Conservation (phyloP, 345 rosid species). For the Lenwebbia sp. region DNA sequence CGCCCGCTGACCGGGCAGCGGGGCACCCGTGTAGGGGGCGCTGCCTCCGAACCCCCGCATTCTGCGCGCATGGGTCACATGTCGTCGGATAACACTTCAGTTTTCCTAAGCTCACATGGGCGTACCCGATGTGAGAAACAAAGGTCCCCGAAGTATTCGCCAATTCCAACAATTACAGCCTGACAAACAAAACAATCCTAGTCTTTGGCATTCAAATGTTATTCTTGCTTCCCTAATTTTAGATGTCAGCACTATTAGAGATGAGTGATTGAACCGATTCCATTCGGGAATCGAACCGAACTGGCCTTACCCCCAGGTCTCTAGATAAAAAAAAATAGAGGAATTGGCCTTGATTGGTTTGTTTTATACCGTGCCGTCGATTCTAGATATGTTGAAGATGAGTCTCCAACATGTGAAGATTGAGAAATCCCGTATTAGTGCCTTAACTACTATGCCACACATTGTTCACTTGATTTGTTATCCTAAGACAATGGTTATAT, state of each 20-base stretch:
- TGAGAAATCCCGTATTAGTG: background rate
- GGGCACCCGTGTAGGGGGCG: no score
- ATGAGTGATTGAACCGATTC: background rate
- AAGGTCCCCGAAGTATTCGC: no score
- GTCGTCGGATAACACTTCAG: no score
- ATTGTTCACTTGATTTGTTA: background rate
- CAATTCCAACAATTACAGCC: no score
- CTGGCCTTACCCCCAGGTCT: background rate
- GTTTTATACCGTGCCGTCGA: background rate
- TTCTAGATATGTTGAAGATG: background rate
- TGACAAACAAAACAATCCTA: background rate
- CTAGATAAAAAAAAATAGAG: background rate
- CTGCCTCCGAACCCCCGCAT: no score
- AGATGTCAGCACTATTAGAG: background rate
- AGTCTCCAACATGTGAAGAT: background rate
- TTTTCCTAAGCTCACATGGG: no score
- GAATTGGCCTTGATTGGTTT: background rate
- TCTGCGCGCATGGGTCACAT: no score
- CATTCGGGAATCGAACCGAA: background rate
- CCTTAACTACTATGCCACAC: background rate
- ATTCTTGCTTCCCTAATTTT: background rate
- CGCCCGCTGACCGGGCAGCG: no score
- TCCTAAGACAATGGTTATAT: background rate
- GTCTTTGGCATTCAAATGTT: background rate
- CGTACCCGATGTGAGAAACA: no score